A percentile compares a stretch with the other conserved stretches of the same genome.
Conservation (phyloP, 2,329 filamentous ascomycete genomes). For the Orbilia oligospora region DNA sequence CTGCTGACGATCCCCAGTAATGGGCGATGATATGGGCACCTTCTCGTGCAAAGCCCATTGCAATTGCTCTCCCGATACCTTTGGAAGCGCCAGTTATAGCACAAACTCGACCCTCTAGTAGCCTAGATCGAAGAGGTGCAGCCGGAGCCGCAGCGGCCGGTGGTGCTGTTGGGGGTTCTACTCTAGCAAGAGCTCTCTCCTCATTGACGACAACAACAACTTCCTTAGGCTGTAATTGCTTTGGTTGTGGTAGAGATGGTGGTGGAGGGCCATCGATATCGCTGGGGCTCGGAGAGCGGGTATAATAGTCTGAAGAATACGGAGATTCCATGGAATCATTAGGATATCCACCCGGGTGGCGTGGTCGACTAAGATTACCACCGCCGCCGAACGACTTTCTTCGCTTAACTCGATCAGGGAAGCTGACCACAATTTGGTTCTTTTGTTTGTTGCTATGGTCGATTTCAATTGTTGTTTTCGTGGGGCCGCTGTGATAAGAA, state of each 20-base stretch:
- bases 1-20: constrained; percentile 63
- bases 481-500: constrained; percentile 55
- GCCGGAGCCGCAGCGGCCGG: constrained; percentile 48
- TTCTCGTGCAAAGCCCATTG: constrained; percentile 75
- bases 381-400: constrained; percentile 51
- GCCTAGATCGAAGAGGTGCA: constrained; percentile 61
- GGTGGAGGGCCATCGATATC: constrained; percentile 38
- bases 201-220: constrained; percentile 58
- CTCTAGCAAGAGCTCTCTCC: constrained; percentile 47
- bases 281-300: constrained; percentile 54
- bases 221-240: constrained; percentile 50
- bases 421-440: constrained; percentile 59
- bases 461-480: constrained; percentile 58
- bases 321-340: constrained; percentile 56
- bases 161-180: constrained; percentile 26
- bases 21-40: constrained; percentile 70
- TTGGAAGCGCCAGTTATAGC: constrained; percentile 80
- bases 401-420: constrained; percentile 51
- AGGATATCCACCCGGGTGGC: constrained; percentile 46
- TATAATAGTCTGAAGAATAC: constrained; percentile 58
- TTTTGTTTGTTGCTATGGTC: constrained; percentile 59
- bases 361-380: constrained; percentile 19
- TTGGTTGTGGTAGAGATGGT: constrained; percentile 11
- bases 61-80: constrained; percentile 79
- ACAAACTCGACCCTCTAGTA: constrained; percentile 64